A percentile compares a stretch with the other conserved stretches of the same genome.
These are phyloP conservation scores for Aspergillus ochraceus DNA, from an alignment of 2,329 filamentous ascomycete genomes.

Conservation along the genomic window DNA sequence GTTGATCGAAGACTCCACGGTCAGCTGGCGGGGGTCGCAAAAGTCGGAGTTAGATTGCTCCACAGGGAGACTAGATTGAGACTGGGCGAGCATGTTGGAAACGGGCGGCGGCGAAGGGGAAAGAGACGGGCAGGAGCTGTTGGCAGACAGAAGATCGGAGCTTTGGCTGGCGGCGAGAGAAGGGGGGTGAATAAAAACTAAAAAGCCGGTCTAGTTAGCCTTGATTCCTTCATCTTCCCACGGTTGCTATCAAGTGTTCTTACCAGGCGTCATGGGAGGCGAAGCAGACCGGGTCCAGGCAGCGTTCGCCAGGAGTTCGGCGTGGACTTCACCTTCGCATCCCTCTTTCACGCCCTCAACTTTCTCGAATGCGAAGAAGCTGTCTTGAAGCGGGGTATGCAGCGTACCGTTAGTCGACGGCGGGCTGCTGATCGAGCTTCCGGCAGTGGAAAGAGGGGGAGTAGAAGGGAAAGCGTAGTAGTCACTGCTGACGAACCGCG, in stretches of 20 bases:
- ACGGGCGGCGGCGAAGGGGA: constrained; percentile 84
- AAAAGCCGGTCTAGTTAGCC: constrained; percentile 15
- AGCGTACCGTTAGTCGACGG: constrained; percentile 72
- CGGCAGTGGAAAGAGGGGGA: constrained; percentile 79
- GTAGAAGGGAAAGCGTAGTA: constrained; percentile 77
- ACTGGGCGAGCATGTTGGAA: constrained; percentile 72
- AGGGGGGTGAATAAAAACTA: constrained; percentile 67
- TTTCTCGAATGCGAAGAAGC: constrained; percentile 71
- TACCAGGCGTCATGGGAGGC: constrained; percentile 88
- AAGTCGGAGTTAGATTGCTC: constrained; percentile 74
- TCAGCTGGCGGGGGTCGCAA: constrained; percentile 88
- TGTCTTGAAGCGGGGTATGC: constrained; percentile 78
- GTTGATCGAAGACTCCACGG: constrained; percentile 59
- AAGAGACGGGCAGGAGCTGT: constrained; percentile 72
- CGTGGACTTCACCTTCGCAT: constrained; percentile 68
- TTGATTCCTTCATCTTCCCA: neutral
- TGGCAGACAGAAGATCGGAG: constrained; percentile 71
- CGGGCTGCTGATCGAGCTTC: constrained; percentile 84
- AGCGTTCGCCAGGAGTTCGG: constrained; percentile 69
- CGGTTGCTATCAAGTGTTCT: constrained; percentile 40
- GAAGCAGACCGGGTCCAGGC: constrained; percentile 78
- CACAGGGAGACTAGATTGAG: constrained; percentile 64
- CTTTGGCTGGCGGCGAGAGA: constrained; percentile 63
- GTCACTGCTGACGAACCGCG: constrained; percentile 65
- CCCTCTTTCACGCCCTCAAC: constrained; percentile 69